A percentile compares a stretch with the other conserved stretches of the same genome.
Evolutionary conservation across 73 alveolate genomes (phyloP).

Genomic region (Tetrahymena thermophila): DNA sequence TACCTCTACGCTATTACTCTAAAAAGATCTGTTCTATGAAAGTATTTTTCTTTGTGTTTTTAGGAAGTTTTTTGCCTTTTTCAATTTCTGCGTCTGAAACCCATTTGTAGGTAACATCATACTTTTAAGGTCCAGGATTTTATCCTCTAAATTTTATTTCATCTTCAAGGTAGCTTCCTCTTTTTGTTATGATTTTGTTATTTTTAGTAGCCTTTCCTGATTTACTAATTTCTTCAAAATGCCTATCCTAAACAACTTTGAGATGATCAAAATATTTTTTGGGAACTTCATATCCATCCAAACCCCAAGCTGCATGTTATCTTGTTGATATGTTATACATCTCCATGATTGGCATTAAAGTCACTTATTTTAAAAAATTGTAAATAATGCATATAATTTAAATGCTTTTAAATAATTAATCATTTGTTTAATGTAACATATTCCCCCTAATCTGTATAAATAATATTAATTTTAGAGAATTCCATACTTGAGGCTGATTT

Average conservation of each 20-base stretch:
- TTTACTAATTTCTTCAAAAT: background rate
- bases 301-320: conserved; percentile 25
- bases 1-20: conserved; percentile 18
- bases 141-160: conserved; percentile 7
- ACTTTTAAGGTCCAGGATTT: conserved; percentile 39
- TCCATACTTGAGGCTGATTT: background rate
- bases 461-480: background rate
- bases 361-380: background rate
- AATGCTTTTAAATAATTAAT: background rate
- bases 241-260: conserved; percentile 12
- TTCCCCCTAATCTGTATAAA: background rate
- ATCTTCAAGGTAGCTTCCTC: conserved; percentile 42
- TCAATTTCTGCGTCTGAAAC: conserved; percentile 3
- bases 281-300: conserved; percentile 43
- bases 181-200: conserved; percentile 19
- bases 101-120: conserved; percentile 18
- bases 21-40: conserved; percentile 27
- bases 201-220: conserved; percentile 16
- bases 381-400: background rate
- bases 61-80: background rate
- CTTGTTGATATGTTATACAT: conserved; percentile 41
- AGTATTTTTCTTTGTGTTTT: conserved; percentile 13
- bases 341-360: conserved; percentile 35
- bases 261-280: conserved; percentile 38
- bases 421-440: too few species aligned